phyloP scores from a whole-genome alignment of 306 rosid genomes.

The Canavalia ensiformis region DNA sequence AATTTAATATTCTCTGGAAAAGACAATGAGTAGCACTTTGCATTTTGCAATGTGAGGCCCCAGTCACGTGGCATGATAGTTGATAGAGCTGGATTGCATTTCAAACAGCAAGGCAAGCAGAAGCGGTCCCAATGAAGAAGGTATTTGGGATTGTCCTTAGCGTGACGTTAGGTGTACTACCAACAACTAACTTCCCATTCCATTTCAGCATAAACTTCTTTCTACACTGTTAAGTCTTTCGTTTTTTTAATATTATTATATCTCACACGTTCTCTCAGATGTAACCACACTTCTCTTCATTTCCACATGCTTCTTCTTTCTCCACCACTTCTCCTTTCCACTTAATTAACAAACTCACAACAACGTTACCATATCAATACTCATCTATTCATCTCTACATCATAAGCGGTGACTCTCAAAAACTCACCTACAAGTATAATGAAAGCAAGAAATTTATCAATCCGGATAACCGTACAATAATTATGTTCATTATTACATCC shows the following conservation, averaged over 20 bases:
- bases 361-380: neutral
- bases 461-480: conserved; percentile 30
- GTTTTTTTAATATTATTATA: neutral
- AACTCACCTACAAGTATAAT: conserved; percentile 39
- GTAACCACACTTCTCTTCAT: conserved; percentile 41
- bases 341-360: conserved; percentile 18
- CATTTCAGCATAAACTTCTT: conserved; percentile 25
- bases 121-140: conserved; percentile 46
- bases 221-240: neutral
- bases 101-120: conserved; percentile 49
- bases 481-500: conserved; percentile 51
- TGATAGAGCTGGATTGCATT: conserved; percentile 45
- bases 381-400: conserved; percentile 26
- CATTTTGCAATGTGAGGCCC: conserved; percentile 45
- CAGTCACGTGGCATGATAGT: conserved; percentile 60
- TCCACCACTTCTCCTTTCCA: conserved; percentile 9
- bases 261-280: neutral
- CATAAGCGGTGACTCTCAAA: conserved; percentile 40
- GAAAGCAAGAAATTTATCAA: conserved; percentile 30
- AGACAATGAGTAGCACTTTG: neutral
- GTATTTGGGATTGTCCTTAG: conserved; percentile 51
- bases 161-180: conserved; percentile 47
- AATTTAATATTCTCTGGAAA: neutral
- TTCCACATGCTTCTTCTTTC: conserved; percentile 49
- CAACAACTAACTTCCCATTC: conserved; percentile 47